Evolutionary conservation across 345 rosid species (phyloP), one percentile per base, ranked within the genome.

Genomic region (Limnanthes douglasii): DNA sequence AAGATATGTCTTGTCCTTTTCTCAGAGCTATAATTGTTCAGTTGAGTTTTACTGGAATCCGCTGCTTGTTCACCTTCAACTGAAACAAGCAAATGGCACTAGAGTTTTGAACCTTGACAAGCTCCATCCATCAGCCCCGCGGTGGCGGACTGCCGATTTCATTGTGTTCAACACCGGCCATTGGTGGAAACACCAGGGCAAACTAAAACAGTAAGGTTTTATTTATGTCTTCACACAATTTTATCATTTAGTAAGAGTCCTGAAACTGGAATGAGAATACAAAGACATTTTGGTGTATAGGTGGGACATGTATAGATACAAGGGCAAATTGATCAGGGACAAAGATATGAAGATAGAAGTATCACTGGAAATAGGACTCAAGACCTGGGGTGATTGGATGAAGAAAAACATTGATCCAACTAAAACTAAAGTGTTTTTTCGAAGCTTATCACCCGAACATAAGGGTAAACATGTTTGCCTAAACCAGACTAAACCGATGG

Each of bases 101-200:
- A 76, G 93, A 55, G 45, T 82, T 11, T 53, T 88, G 43, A 86
- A 84, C 54, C 63, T 90, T 59, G 98, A 90, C 58, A 42, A 44
- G 75, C 74, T 90, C 31, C 94, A 90, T 59, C 92, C 70, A 56
- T 84, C 79, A 55, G 98, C 98, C 24, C 72, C 73, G 70, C 80
- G 66, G 8, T 90, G 95, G 94, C 66, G 92, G 37, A 70, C 76
- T 33, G 86, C 62, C 6, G 85, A 90, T 51, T 31, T 84, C 43
- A 86, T 90, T 40, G 94, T 84, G 33, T 90, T 90, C 23, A 95
- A 90, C 43, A 79, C 94, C 0, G 98, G 95, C 57, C 98, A 90
- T 26, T 90, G 98, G 98, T 84, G 95, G 95, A 79, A 92, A 56
- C 98, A 80, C 46, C 74, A 84, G n/a, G 78, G 76, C 11, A 45